A percentile compares a stretch with the other conserved stretches of the same genome.
phyloP scores from a whole-genome alignment of 495 filamentous ascomycete genomes.

The Neurospora sublineolata region DNA sequence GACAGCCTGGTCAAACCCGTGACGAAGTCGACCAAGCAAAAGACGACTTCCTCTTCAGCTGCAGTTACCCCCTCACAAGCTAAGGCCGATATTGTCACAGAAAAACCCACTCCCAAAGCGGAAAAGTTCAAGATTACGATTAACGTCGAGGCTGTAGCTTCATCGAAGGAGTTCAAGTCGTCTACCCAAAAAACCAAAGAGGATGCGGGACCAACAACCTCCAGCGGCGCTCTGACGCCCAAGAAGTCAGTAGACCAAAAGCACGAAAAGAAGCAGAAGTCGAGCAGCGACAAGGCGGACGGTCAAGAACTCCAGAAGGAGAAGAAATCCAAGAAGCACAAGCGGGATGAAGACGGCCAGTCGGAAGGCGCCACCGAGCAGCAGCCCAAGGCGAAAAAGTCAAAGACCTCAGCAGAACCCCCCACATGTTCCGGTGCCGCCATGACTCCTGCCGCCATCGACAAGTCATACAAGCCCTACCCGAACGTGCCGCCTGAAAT shows the following conservation, averaged over 20 bases:
- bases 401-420: background rate
- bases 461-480: background rate
- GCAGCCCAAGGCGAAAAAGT: slow-evolving; percentile 5
- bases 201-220: background rate
- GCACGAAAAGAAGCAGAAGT: background rate
- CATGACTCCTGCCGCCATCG: background rate
- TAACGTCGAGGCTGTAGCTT: background rate
- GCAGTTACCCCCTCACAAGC: background rate
- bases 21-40: background rate
- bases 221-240: background rate
- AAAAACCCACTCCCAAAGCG: background rate
- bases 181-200: background rate
- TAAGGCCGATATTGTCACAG: background rate
- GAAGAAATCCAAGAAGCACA: slow-evolving; percentile 3
- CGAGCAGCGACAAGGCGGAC: background rate
- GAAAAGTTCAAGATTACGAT: background rate
- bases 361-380: background rate
- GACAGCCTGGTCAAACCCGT: background rate
- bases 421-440: background rate
- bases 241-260: background rate
- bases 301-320: background rate
- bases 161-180: background rate
- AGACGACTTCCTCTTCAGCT: background rate
- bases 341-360: background rate
- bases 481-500: background rate